These are phyloP conservation scores for Dryas octopetala DNA, from an alignment of 306 rosid genomes.

Conservation along the genomic window DNA sequence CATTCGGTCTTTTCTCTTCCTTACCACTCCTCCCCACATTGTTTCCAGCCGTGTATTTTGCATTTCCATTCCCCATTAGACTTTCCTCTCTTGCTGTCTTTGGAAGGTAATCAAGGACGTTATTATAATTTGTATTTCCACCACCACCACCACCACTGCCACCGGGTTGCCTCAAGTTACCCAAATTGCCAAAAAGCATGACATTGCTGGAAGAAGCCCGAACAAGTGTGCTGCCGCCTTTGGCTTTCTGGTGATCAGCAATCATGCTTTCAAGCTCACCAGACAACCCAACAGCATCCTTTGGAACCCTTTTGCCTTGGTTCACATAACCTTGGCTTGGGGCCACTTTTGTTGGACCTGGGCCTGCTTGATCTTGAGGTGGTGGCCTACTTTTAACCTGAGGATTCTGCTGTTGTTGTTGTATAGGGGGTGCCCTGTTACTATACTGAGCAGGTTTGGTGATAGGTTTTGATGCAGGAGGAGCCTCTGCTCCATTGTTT, in stretches of 20 bases:
- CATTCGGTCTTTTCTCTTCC: slow-evolving; percentile 20
- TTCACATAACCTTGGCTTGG: slow-evolving; percentile 50
- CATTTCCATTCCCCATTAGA: not conserved
- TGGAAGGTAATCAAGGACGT: slow-evolving; percentile 39
- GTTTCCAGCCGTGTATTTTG: not conserved
- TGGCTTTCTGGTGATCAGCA: slow-evolving; percentile 57
- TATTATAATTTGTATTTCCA: slow-evolving; percentile 21
- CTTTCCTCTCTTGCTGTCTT: slow-evolving; percentile 38
- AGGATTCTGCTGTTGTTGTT: slow-evolving; percentile 15
- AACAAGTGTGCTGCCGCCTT: slow-evolving; percentile 50
- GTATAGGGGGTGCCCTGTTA: slow-evolving; percentile 20
- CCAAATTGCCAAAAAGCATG: slow-evolving; percentile 70
- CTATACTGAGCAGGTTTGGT: slow-evolving; percentile 23
- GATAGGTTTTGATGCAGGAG: slow-evolving; percentile 22
- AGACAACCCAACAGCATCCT: slow-evolving; percentile 66
- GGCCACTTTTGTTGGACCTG: slow-evolving; percentile 2
- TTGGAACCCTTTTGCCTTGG: slow-evolving; percentile 65
- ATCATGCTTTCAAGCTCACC: slow-evolving; percentile 88
- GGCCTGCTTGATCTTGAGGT: slow-evolving; percentile 13
- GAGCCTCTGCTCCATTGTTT: slow-evolving; percentile 11
- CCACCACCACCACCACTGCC: not conserved
- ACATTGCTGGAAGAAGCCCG: slow-evolving; percentile 87
- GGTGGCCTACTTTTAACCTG: slow-evolving; percentile 11
- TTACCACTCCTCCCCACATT: slow-evolving; percentile 22
- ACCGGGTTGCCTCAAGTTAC: slow-evolving; percentile 63